Percentiles rank a stretch among this genome's conserved stretches.
phyloP scores from a whole-genome alignment of 192 early-diverging fungal genomes.

The Coemansia nantahalensis region DNA sequence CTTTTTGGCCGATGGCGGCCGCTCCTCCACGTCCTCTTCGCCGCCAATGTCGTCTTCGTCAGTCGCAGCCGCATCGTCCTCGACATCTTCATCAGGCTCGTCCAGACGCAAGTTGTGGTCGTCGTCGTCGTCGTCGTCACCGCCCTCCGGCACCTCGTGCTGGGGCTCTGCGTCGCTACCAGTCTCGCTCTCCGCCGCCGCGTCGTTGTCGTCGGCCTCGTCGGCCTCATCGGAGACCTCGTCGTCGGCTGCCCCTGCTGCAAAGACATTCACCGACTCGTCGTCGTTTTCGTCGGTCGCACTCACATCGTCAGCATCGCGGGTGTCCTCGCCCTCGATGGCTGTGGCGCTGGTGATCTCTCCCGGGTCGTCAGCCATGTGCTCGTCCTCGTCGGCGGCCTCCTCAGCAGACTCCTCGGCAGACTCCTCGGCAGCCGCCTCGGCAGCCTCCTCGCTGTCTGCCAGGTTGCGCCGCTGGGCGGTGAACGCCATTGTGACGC shows the following conservation, averaged over 20 bases:
- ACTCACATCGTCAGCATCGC: not conserved
- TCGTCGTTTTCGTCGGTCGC: not conserved
- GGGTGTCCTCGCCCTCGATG: constrained; percentile 7
- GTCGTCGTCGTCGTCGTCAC: too few species aligned
- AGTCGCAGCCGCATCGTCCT: too few species aligned
- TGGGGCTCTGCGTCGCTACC: too few species aligned
- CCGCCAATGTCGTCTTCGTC: too few species aligned
- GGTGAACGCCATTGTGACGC: constrained; percentile 32
- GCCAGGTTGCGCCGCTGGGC: not conserved
- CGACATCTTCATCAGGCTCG: too few species aligned
- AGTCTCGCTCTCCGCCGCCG: not conserved
- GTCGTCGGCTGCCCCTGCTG: not conserved
- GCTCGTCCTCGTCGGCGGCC: not conserved
- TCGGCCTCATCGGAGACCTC: not conserved
- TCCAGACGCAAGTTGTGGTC: too few species aligned
- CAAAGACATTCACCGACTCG: constrained; percentile 9
- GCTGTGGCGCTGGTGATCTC: constrained; percentile 15
- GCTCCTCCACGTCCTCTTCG: too few species aligned
- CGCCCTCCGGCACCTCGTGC: not conserved
- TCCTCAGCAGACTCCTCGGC: not conserved
- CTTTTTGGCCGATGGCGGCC: not conserved
- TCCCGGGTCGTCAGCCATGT: constrained; percentile 2
- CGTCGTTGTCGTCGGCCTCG: not conserved
- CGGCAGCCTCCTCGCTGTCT: too few species aligned
- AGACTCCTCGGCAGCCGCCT: not conserved